These are phyloP conservation scores for Lignosus rhinocerotis DNA, from an alignment of 1,284 basidiomycete species.

Conservation along the genomic window DNA sequence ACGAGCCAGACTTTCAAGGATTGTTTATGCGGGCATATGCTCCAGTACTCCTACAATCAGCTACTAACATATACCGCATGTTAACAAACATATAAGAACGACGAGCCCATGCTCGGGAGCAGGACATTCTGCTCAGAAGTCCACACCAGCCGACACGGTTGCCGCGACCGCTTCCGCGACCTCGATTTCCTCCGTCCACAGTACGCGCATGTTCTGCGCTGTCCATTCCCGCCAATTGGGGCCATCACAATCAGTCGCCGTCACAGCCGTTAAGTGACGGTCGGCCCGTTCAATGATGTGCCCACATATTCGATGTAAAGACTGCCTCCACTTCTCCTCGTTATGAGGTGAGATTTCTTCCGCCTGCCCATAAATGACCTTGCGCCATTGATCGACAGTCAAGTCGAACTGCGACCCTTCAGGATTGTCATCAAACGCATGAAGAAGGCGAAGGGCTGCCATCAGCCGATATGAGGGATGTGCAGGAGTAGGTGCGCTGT, in stretches of 20 bases:
- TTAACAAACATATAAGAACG: too few relatives aligned
- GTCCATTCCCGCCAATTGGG: slow-evolving; percentile 35
- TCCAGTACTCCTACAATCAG: too few relatives aligned
- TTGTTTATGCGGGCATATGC: too few relatives aligned
- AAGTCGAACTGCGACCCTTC: slow-evolving; percentile 1
- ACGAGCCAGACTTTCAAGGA: too few relatives aligned
- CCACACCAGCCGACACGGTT: slow-evolving; percentile 27
- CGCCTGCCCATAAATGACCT: slow-evolving; percentile 49
- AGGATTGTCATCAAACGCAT: slow-evolving; percentile 34
- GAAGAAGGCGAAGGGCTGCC: slow-evolving; percentile 66
- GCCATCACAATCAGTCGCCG: not conserved
- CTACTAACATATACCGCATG: too few relatives aligned
- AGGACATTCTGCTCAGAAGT: slow-evolving; percentile 22
- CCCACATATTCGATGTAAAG: slow-evolving; percentile 40
- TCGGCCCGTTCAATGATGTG: slow-evolving; percentile 35
- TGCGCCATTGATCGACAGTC: slow-evolving; percentile 51
- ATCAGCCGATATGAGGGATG: slow-evolving; percentile 78
- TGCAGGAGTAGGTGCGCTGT: slow-evolving; percentile 55
- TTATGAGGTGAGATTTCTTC: slow-evolving; percentile 47
- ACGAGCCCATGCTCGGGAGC: too few relatives aligned
- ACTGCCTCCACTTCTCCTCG: slow-evolving; percentile 42
- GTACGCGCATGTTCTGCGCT: slow-evolving; percentile 33
- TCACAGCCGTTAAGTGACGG: slow-evolving; percentile 11
- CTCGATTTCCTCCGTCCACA: slow-evolving; percentile 52
- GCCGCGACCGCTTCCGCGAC: slow-evolving; percentile 52